Base-by-base conservation (phyloP, 2,329 filamentous ascomycete species). In the Rutstroemia sp. region DNA sequence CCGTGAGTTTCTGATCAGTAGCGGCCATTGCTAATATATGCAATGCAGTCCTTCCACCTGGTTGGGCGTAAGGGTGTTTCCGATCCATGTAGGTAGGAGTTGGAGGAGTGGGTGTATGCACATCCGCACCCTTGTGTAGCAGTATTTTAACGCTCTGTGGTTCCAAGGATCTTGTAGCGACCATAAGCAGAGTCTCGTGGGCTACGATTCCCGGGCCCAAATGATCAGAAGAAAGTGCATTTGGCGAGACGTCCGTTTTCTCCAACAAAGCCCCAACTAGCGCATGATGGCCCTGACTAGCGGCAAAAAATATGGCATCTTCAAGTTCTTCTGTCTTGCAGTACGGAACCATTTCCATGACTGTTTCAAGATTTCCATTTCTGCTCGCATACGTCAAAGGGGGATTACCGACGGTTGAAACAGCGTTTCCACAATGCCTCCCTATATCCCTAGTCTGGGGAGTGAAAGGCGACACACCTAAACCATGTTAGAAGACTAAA, bases 351-450 rank as follows among this genome's bases (percentile, higher is more conserved):
- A 62, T 60, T 30, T 47, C 39, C 12, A 57, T n/a, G 14, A 59
- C 44, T 5, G 55, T 59, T 44, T 63, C 58, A 14, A 50, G 14
- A 50, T 71, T 62, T 7, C 69, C 67, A 25, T 60, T 30, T 12
- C 57, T 18, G 53, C 67, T 70, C 23, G 69, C 70, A 56, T 69
- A 68, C 61, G 69, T 62, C 5, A 73, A 54, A 1, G 72, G 61
- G 0, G 66, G 69, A 1, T 69, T 38, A 1, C 67, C 67, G 3
- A 34, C 5, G 12, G 6, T 46, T 23, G 27, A 8, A 4, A 1
- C 1, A 5, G 4, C 0, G 3, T 19, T 25, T 9, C 5, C 41
- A 46, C 12, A 46, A 6, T 9, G 1, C 8, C 5, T 37, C 14
- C 1, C 8, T 4, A 3, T 3, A 4, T 46, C 14, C 21, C 19